Conservation (phyloP, 495 filamentous ascomycete genomes). For the Hyaloscypha finlandica region DNA sequence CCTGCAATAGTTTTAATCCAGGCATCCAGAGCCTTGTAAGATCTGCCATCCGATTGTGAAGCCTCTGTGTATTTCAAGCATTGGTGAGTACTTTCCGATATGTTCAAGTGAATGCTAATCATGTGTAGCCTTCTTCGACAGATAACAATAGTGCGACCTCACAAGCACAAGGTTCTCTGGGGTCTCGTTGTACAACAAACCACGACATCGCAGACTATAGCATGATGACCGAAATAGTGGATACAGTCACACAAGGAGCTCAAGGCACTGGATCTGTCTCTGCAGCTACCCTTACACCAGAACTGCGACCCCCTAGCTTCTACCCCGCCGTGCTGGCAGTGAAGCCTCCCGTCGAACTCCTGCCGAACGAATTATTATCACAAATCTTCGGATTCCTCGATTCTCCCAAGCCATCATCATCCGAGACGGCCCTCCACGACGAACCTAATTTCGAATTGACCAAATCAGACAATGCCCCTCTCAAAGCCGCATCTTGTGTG, state of each 20-base stretch:
- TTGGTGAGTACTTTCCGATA: too few relatives aligned
- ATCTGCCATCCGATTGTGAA: too few relatives aligned
- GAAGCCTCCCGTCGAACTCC: conserved; percentile 29
- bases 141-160: too few relatives aligned
- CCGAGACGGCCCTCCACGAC: conserved; percentile 39
- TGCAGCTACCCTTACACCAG: not conserved
- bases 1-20: too few relatives aligned
- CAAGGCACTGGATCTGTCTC: not conserved
- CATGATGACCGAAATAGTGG: not conserved
- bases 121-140: too few relatives aligned
- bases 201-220: not conserved
- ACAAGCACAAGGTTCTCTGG: too few relatives aligned
- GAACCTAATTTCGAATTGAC: conserved; percentile 37
- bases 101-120: too few relatives aligned
- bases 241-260: not conserved
- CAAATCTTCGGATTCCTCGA: conserved; percentile 43
- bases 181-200: not conserved
- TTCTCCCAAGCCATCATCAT: conserved; percentile 39
- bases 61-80: too few relatives aligned
- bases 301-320: not conserved
- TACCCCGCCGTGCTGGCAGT: not conserved
- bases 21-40: too few relatives aligned
- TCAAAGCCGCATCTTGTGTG: conserved; percentile 46
- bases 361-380: conserved; percentile 45
- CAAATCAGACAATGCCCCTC: conserved; percentile 17